A percentile compares a stretch with the other conserved stretches of the same genome.
Evolutionary conservation across 192 early-diverging fungal species (phyloP).

Genomic region (Backusella mclennaniae): DNA sequence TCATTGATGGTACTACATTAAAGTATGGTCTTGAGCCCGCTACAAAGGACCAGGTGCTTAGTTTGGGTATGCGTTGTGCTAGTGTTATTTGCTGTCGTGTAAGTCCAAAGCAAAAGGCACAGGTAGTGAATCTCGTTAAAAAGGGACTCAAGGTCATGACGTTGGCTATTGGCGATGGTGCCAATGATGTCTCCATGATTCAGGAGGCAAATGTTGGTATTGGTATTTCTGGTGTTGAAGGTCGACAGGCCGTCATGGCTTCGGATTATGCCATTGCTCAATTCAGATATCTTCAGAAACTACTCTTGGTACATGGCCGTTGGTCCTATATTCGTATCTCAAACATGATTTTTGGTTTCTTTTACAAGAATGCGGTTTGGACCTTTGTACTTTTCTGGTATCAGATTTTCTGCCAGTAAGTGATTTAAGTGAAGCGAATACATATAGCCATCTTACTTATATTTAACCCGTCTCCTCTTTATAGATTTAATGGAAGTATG

Average conservation of each 20-base stretch:
- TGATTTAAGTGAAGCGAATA: not conserved
- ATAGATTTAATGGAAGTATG: slow-evolving; percentile 72
- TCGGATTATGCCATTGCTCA: slow-evolving; percentile 92
- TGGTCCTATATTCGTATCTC: slow-evolving; percentile 88
- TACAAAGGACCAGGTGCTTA: slow-evolving; percentile 58
- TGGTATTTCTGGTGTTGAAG: slow-evolving; percentile 94
- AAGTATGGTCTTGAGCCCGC: slow-evolving; percentile 69
- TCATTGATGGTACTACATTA: slow-evolving; percentile 93
- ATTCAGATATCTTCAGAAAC: slow-evolving; percentile 80
- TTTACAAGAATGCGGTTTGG: slow-evolving; percentile 95
- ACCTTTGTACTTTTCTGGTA: slow-evolving; percentile 88
- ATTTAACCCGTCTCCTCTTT: not conserved
- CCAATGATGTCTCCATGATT: slow-evolving; percentile 98
- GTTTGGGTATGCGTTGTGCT: slow-evolving; percentile 75
- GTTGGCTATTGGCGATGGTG: slow-evolving; percentile 93
- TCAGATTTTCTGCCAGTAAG: slow-evolving; percentile 81
- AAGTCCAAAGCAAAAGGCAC: slow-evolving; percentile 92
- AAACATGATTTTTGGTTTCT: slow-evolving; percentile 90
- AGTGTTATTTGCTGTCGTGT: slow-evolving; percentile 96
- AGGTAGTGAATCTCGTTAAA: slow-evolving; percentile 91
- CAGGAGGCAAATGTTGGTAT: slow-evolving; percentile 95
- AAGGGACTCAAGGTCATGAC: slow-evolving; percentile 80
- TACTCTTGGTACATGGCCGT: slow-evolving; percentile 90
- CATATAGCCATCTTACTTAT: not conserved
- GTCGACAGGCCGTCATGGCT: slow-evolving; percentile 90